Base-by-base conservation (phyloP, 2,329 filamentous ascomycete genomes). In the Colletotrichum echinochloae region DNA sequence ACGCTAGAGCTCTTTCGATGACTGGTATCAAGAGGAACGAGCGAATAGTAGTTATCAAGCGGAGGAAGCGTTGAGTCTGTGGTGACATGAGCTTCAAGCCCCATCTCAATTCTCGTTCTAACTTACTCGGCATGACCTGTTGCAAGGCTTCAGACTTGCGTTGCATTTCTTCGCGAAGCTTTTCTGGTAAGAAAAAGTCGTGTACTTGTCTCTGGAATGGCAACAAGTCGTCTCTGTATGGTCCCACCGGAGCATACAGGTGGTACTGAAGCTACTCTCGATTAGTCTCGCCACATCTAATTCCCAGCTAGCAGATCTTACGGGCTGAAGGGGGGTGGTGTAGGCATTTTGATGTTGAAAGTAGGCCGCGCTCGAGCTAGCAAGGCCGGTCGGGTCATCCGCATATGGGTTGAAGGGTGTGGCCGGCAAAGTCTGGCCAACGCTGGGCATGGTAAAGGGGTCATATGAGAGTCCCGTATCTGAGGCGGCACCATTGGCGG, bases 151-250 rank as follows among this genome's bases (percentile, higher is more conserved):
- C 95, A 0, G 92, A 87, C 81, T 95, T 97, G 81, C 92, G 94
- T 77, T 97, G 94, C 72, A 97, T 83, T 39, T 98, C 94, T 81
- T 98, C 94, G 65, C 96, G 89, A 8, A 97, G 81, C 70, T 94
- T 91, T 76, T 97, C 95, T 0, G 94, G 90, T 51, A 98, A 88
- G 80, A 99, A 99, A 74, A 98, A 93, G 77, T 98, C 95, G 77
- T 97, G 94, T 1, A 93, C 90, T 67, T 92, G 91, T 70, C 94
- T 90, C 78, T 99, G 95, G 77, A 97, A 97, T 3, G 92, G 90
- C 74, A 93, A 86, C 37, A 97, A 85, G 73, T 94, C 94, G 72
- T 95, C 92, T 71, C 90, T 89, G 78, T 94, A 89, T n/a, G 93
- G 91, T 7, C 94, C 94, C 66, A 95, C 88, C 0, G 95, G 94